Base-by-base conservation (phyloP, 306 rosid genomes). In the Dryas alaskensis region DNA sequence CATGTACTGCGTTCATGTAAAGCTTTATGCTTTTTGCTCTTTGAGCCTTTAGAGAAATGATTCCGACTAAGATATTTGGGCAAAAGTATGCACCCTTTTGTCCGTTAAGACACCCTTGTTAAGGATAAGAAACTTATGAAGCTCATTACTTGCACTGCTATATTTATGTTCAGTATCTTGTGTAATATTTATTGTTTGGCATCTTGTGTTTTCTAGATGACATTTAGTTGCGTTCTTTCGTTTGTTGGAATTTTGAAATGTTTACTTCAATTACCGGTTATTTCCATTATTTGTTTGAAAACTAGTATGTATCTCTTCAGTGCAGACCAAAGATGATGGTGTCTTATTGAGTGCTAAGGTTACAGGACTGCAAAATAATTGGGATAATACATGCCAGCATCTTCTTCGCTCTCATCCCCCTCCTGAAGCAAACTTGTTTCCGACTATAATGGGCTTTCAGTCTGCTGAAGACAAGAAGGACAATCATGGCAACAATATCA, bases 311-410 rank as follows among this genome's bases (percentile, higher is more conserved):
- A 73, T 85, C 85, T 85, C 87, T 94, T 86, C 97, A 94, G 99
- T 87, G 93, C 99, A 94, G 99, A 87, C 89, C 89, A 87, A 83
- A 87, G 96, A 84, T 80, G 87, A 81, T 88, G 86, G 81, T 70
- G 82, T 81, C 84, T 74, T 88, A 88, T 78, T 74, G 86, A 88
- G 86, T 55, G 74, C 83, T 58, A 80, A 81, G 68, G 85, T 82
- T 78, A 65, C 84, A 16, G 83, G 76, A 31, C 31, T 68, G 53
- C 90, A 77, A 46, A 84, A 82, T 79, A 81, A 83, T 74, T 70
- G 82, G 85, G 89, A 84, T 83, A 60, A 83, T 63, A 66, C 67
- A 53, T 73, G 77, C 80, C 82, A 73, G 57, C 84, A 14, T 69
- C 82, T 79, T 66, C 78, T 78, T 65, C 73, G 70, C 59, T 67